Conservation (phyloP, 306 rosid species). For the Fragaria nilgerrensis region DNA sequence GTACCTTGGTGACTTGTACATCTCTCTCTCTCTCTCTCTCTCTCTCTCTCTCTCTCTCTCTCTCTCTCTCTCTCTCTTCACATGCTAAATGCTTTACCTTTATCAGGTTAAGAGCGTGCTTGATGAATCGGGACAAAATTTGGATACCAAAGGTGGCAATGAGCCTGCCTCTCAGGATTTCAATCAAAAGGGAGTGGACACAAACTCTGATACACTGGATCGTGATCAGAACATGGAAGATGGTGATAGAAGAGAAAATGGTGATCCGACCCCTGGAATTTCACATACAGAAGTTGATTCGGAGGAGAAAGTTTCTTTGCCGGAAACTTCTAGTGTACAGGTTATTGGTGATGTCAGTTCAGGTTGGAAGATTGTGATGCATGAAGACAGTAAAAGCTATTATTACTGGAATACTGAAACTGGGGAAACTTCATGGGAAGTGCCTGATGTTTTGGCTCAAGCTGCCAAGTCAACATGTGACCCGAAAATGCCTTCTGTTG, state of each 20-base stretch:
- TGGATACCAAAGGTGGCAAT: slow-evolving; percentile 28
- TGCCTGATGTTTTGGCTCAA: slow-evolving; percentile 65
- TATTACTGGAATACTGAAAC: slow-evolving; percentile 94
- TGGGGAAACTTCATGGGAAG: slow-evolving; percentile 98
- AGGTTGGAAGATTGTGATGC: slow-evolving; percentile 94
- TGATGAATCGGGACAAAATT: slow-evolving; percentile 42
- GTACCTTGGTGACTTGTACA: neutral
- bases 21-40: neutral
- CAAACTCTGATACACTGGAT: slow-evolving; percentile 33
- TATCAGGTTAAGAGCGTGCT: slow-evolving; percentile 43
- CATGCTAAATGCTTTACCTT: slow-evolving; percentile 20
- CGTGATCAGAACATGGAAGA: slow-evolving; percentile 29
- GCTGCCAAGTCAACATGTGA: slow-evolving; percentile 45
- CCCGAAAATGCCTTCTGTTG: slow-evolving; percentile 25
- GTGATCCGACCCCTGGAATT: slow-evolving; percentile 26
- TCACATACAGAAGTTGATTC: slow-evolving; percentile 39
- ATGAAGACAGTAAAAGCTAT: slow-evolving; percentile 76
- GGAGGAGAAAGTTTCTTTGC: slow-evolving; percentile 35
- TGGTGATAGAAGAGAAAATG: slow-evolving; percentile 40
- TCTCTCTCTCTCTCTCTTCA: neutral
- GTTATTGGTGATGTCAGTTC: slow-evolving; percentile 50
- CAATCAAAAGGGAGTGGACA: slow-evolving; percentile 37
- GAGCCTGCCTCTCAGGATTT: slow-evolving; percentile 40
- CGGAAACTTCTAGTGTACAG: slow-evolving; percentile 41
- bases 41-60: neutral